Percentiles rank a stretch among this genome's conserved stretches.
These are phyloP conservation scores for Pezicula carpinea DNA, from an alignment of 2,329 filamentous ascomycete species.

Conservation along the genomic window DNA sequence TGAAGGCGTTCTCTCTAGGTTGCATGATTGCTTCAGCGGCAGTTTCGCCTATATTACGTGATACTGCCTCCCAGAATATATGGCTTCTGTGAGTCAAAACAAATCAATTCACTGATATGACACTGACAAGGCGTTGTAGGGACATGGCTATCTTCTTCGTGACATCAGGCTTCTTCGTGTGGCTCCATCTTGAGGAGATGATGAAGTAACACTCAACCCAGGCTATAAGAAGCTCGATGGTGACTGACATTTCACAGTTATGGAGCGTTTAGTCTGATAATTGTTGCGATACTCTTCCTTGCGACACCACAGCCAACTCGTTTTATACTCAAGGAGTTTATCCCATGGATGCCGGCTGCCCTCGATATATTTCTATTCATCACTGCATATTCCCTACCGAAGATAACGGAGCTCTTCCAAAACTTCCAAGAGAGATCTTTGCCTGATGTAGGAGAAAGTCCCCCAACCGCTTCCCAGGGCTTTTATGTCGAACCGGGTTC, in stretches of 20 bases:
- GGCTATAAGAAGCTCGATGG: neutral
- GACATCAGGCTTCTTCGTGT: constrained; percentile 2
- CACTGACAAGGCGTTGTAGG: neutral
- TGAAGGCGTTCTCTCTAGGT: constrained; percentile 3
- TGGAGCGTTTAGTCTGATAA: neutral
- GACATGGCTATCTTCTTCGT: constrained; percentile 3
- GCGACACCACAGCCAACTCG: constrained; percentile 5
- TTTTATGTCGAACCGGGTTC: no score
- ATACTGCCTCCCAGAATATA: neutral
- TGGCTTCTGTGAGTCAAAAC: constrained; percentile 7
- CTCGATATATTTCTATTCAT: constrained; percentile 9
- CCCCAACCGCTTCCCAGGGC: no score
- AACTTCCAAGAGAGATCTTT: constrained; percentile 2
- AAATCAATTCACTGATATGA: neutral
- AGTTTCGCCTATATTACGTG: constrained; percentile 11
- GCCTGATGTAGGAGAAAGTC: neutral
- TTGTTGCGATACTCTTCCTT: constrained; percentile 2
- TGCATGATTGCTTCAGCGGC: constrained; percentile 6
- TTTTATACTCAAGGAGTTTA: constrained; percentile 3
- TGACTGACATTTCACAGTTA: constrained; percentile 4
- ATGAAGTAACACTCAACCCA: constrained; percentile 5
- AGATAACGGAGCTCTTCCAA: neutral
- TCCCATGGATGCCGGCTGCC: constrained; percentile 11
- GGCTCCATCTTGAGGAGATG: constrained; percentile 5
- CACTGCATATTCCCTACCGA: constrained; percentile 11